A percentile compares a stretch with the other conserved stretches of the same genome.
Conservation (phyloP, 495 filamentous ascomycete genomes). For the Poronia punctata region DNA sequence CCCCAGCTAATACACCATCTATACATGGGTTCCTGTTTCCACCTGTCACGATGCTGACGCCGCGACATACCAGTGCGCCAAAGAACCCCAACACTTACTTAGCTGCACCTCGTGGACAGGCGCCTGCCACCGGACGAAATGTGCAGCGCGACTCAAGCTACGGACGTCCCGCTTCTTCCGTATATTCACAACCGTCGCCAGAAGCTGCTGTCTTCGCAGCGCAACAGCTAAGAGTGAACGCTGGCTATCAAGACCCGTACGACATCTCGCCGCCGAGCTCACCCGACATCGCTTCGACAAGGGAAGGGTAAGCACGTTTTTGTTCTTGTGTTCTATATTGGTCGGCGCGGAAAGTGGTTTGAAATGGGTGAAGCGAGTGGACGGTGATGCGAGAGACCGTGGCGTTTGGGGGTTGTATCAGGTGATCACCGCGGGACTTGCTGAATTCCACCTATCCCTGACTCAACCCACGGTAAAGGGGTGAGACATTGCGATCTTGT, state of each 20-base stretch:
- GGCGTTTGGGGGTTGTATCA: not conserved
- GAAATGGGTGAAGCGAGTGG: too few relatives aligned
- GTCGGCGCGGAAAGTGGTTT: not conserved
- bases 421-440: too few relatives aligned
- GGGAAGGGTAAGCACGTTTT: constrained; percentile 25
- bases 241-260: constrained; percentile 26
- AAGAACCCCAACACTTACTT: constrained; percentile 10
- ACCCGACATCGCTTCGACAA: constrained; percentile 30
- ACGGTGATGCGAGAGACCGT: not conserved
- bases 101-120: constrained; percentile 23
- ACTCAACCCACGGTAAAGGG: not conserved
- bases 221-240: constrained; percentile 24
- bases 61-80: constrained; percentile 13
- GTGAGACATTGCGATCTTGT: not conserved
- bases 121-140: constrained; percentile 28
- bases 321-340: constrained; percentile 4
- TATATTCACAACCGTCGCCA: constrained; percentile 32
- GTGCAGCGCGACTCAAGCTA: constrained; percentile 25
- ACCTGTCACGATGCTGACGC: constrained; percentile 19
- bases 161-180: constrained; percentile 32
- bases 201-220: constrained; percentile 20
- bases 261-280: constrained; percentile 45
- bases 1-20: not conserved
- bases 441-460: too few relatives aligned
- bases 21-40: not conserved